Conservation (phyloP, 2,329 filamentous ascomycete genomes). For the Diaporthe sp. region DNA sequence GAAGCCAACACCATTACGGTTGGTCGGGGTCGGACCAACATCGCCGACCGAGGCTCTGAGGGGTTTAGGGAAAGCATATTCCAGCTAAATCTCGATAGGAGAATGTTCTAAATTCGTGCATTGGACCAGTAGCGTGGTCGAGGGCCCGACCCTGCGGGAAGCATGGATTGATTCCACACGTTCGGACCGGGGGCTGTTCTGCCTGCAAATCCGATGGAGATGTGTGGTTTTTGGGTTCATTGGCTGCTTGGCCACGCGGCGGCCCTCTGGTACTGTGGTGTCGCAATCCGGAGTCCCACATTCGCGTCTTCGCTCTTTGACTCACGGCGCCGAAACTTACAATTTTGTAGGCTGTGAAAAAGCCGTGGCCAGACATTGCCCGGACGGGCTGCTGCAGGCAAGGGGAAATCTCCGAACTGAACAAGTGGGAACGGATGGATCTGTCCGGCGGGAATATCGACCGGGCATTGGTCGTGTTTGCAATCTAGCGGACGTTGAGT, state of each 20-base stretch:
- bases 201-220: background rate
- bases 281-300: slow-evolving; percentile 10
- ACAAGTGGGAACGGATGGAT: background rate
- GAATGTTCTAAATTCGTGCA: background rate
- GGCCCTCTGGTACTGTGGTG: background rate
- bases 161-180: too few species aligned
- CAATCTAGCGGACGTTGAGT: background rate
- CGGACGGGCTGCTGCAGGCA: background rate
- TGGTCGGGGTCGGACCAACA: background rate
- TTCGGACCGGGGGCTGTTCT: background rate
- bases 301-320: slow-evolving; percentile 18
- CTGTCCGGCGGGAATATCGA: background rate
- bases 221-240: background rate
- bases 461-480: background rate
- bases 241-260: slow-evolving; percentile 1
- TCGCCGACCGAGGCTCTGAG: background rate
- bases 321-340: background rate
- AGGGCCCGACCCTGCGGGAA: too few species aligned
- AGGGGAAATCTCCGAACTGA: background rate
- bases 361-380: background rate
- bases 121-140: background rate
- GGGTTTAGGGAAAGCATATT: background rate
- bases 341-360: background rate
- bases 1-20: background rate
- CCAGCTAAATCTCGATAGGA: background rate